These are phyloP conservation scores for Hibiscus trionum DNA, from an alignment of 345 rosid species.

Conservation along the genomic window DNA sequence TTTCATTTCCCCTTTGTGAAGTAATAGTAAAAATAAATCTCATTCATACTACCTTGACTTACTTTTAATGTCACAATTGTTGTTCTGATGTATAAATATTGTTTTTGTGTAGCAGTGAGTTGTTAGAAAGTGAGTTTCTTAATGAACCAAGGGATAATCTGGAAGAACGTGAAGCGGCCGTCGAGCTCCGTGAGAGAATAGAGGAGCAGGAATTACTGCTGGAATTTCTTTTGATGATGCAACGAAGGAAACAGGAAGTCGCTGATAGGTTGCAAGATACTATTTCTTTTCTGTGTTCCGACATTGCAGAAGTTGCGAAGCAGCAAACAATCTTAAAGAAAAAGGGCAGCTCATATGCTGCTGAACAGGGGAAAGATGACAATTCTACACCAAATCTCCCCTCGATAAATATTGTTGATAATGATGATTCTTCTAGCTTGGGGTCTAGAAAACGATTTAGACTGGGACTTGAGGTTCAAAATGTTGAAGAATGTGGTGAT, in stretches of 20 bases:
- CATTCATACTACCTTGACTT: not conserved
- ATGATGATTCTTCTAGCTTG: conserved; percentile 41
- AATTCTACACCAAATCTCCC: conserved; percentile 37
- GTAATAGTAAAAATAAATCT: not conserved
- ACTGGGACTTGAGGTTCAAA: conserved; percentile 29
- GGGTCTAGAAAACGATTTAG: conserved; percentile 68
- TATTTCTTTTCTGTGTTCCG: conserved; percentile 63
- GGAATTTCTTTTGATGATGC: conserved; percentile 73
- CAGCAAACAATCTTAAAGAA: conserved; percentile 51
- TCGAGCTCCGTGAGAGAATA: conserved; percentile 63
- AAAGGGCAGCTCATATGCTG: conserved; percentile 35
- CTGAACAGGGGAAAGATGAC: conserved; percentile 38
- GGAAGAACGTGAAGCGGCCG: conserved; percentile 85
- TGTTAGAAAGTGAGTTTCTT: conserved; percentile 75
- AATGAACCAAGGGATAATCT: conserved; percentile 63
- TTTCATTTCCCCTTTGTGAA: not conserved
- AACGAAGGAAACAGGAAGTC: conserved; percentile 70
- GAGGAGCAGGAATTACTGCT: conserved; percentile 81
- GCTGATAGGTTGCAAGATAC: conserved; percentile 63
- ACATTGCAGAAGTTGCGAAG: conserved; percentile 68
- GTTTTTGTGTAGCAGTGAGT: conserved; percentile 44
- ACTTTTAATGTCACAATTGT: not conserved
- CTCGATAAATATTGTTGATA: conserved; percentile 26
- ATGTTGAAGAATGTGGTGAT: conserved; percentile 40
- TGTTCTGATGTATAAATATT: not conserved